A percentile compares a stretch with the other conserved stretches of the same genome.
Evolutionary conservation across 495 filamentous ascomycete species (phyloP).

Genomic region (Podospora bellae-mahoneyi): DNA sequence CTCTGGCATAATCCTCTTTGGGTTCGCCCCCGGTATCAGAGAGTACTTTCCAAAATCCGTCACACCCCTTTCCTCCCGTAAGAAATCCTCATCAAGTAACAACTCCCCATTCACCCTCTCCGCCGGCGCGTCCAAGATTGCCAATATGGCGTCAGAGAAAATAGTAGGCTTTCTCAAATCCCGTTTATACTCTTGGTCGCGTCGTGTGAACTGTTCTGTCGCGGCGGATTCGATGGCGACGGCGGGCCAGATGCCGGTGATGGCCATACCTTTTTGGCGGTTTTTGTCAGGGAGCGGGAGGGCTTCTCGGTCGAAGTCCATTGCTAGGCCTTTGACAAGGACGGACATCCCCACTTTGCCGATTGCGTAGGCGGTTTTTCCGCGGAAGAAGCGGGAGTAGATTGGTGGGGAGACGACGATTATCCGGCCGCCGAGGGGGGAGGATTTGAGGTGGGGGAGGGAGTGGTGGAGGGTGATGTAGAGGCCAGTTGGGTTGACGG

Average conservation of each 20-base stretch:
- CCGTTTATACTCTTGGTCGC: constrained; percentile 35
- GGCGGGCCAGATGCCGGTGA: constrained; percentile 82
- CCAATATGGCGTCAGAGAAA: constrained; percentile 76
- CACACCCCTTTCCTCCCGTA: constrained; percentile 60
- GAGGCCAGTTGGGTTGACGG: constrained; percentile 72
- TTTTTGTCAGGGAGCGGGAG: not conserved
- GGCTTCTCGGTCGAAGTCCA: constrained; percentile 73
- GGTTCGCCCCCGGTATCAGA: constrained; percentile 59
- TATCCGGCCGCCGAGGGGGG: constrained; percentile 51
- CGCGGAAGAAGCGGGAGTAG: constrained; percentile 78
- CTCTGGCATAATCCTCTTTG: constrained; percentile 75
- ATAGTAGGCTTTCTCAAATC: constrained; percentile 69
- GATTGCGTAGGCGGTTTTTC: constrained; percentile 86
- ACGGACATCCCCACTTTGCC: constrained; percentile 85
- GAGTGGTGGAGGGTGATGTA: constrained; percentile 64
- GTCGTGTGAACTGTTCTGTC: constrained; percentile 50
- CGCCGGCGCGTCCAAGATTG: constrained; percentile 63
- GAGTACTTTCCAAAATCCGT: constrained; percentile 73
- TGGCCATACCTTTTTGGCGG: constrained; percentile 57
- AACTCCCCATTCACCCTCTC: constrained; percentile 65
- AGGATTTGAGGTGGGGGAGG: constrained; percentile 54
- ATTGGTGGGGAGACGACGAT: constrained; percentile 84
- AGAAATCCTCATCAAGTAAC: constrained; percentile 78
- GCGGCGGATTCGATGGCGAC: constrained; percentile 72
- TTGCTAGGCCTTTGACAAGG: constrained; percentile 72